Base-by-base conservation (phyloP, 345 rosid genomes). In the Populus euphratica region DNA sequence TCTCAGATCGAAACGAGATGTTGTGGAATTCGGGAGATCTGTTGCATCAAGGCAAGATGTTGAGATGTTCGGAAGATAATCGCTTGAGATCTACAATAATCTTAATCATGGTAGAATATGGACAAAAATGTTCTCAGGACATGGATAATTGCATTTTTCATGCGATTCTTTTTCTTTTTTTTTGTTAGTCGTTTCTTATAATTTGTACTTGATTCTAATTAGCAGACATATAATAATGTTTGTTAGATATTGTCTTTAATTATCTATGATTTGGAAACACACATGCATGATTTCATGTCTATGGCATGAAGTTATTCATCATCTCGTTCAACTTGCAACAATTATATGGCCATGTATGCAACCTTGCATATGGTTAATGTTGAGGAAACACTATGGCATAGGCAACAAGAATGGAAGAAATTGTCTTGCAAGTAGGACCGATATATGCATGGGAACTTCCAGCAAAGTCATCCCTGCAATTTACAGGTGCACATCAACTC, bases 201-300 rank as follows among this genome's bases (percentile, higher is more conserved):
- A 5, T 18, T 6, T 27, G 23, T 27, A 6, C 27, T 33, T 36
- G 43, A 72, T 31, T 38, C 33, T 38, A 67, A 49, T 67, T 35
- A 47, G 27, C 39, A 39, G 36, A 25, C 76, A 73, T 2, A 73
- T 36, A 35, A 73, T n/a, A 21, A 18, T 33, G 3, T 14, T 73
- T 66, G 49, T 62, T 47, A 66, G 71, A 75, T 75, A 47, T 66
- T 74, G 70, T 63, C 62, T 12, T 39, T 8, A 39, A 39, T 14
- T 25, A 35, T 21, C 35, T 36, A 35, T 39, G 29, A 62, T 33
- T 41, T 31, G 43, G 33, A 72, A 18, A 18, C 13, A 44, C 50
- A 47, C 31, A 49, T 14, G 44, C 59, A 65, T 65, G 72, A 75
- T 75, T 74, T 8, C 10, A 63, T 73, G 43, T 72, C 73, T 25